Evolutionary conservation across 768 basidiomycete species (phyloP).

Genomic region (Phlegmacium glaucopus): DNA sequence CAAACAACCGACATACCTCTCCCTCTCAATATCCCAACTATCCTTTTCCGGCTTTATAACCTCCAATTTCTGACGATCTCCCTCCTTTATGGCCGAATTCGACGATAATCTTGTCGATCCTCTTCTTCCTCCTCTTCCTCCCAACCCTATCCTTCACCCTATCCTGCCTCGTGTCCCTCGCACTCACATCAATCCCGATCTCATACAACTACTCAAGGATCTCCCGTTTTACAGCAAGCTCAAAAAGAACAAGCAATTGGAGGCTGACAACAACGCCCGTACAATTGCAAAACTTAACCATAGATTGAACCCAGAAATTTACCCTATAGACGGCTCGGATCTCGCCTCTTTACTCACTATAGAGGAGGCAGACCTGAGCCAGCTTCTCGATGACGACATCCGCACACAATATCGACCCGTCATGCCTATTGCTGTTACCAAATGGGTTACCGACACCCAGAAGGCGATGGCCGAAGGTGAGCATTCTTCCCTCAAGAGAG

Average conservation of each 20-base stretch:
- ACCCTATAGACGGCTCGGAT: background rate
- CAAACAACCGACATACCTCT: too few relatives aligned
- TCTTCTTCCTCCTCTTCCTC: too few relatives aligned
- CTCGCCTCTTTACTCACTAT: conserved; percentile 1
- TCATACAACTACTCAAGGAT: background rate
- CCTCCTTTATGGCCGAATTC: too few relatives aligned
- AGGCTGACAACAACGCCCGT: background rate
- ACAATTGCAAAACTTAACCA: background rate
- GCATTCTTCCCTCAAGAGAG: background rate
- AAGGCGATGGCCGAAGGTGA: conserved; percentile 1
- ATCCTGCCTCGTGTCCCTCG: background rate
- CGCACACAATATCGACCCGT: background rate
- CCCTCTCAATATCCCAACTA: too few relatives aligned
- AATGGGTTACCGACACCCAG: background rate
- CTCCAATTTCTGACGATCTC: too few relatives aligned
- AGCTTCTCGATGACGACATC: conserved; percentile 1
- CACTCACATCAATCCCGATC: conserved; percentile 1
- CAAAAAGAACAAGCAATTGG: background rate
- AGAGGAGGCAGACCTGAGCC: background rate
- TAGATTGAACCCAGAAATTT: background rate
- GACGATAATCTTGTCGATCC: too few relatives aligned
- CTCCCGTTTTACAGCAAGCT: conserved; percentile 1
- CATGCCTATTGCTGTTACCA: background rate
- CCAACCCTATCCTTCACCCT: background rate
- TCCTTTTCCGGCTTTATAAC: too few relatives aligned